Conservation (phyloP, 179 eudicot species). For the Beta corolliflora region DNA sequence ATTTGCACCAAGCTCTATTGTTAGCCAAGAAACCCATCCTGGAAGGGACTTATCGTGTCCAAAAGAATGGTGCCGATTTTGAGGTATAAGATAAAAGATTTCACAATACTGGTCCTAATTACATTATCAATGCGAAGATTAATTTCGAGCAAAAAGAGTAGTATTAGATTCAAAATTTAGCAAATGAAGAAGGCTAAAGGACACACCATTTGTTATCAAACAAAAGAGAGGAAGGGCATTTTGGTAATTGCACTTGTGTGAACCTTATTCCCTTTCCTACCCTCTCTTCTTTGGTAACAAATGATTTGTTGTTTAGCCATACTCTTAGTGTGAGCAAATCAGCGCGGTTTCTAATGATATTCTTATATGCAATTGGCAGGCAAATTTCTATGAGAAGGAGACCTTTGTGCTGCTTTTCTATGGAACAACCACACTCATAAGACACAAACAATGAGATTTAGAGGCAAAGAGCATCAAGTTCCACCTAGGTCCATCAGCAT, state of each 20-base stretch:
- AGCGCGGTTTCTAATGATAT: constrained; percentile 1
- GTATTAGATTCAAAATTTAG: neutral
- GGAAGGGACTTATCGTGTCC: constrained; percentile 42
- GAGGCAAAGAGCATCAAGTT: constrained; percentile 41
- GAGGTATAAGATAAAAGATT: constrained; percentile 44
- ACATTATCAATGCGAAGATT: neutral
- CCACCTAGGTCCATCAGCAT: constrained; percentile 78
- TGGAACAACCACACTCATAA: constrained; percentile 55
- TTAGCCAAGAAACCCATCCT: constrained; percentile 62
- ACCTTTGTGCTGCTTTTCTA: constrained; percentile 75
- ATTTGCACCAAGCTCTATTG: constrained; percentile 70
- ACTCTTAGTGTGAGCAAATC: neutral
- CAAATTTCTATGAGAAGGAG: constrained; percentile 54
- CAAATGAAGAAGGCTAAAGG: too few species aligned
- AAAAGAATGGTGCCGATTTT: constrained; percentile 25
- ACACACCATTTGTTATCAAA: too few species aligned
- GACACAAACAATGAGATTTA: constrained; percentile 41
- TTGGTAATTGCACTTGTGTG: too few species aligned
- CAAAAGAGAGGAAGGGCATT: too few species aligned
- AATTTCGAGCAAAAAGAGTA: neutral
- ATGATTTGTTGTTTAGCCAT: too few species aligned
- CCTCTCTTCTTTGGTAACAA: too few species aligned
- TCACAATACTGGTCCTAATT: neutral
- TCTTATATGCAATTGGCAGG: constrained; percentile 41
- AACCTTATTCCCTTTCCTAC: too few species aligned